Conservation (phyloP, 2,329 filamentous ascomycete species). For the Colletotrichum caudatum region DNA sequence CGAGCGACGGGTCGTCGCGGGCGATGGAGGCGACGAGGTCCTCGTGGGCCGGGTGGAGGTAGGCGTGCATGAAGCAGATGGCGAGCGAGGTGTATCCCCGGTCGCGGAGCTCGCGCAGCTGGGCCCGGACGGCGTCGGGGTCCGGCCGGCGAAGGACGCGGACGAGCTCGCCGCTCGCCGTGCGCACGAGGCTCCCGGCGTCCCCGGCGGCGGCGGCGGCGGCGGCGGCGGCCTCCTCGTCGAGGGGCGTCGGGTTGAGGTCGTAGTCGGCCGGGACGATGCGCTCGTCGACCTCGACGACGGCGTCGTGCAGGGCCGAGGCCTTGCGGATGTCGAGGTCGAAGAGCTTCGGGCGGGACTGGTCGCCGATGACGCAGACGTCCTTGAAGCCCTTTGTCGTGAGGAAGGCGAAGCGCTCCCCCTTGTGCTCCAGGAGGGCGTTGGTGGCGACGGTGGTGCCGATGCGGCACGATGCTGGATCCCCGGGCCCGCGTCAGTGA, state of each 20-base stretch:
- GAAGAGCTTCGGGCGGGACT: constrained; percentile 78
- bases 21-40: constrained; percentile 52
- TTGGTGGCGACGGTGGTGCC: constrained; percentile 83
- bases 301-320: constrained; percentile 74
- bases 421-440: constrained; percentile 79
- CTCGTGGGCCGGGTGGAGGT: constrained; percentile 70
- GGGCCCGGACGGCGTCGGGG: constrained; percentile 60
- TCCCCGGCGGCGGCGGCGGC: constrained; percentile 48
- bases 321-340: constrained; percentile 76
- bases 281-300: constrained; percentile 78
- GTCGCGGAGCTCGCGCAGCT: constrained; percentile 70
- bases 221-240: constrained; percentile 56
- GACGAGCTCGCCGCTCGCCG: constrained; percentile 74
- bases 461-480: constrained; percentile 77
- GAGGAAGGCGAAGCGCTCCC: constrained; percentile 76
- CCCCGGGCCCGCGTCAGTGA: background rate
- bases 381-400: constrained; percentile 79
- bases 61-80: constrained; percentile 80
- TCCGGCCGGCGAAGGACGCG: constrained; percentile 69
- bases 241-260: constrained; percentile 67
- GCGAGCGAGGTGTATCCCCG: constrained; percentile 65
- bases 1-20: constrained; percentile 70
- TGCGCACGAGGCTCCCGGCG: constrained; percentile 65
- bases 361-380: constrained; percentile 79
- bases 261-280: constrained; percentile 81